phyloP scores from a whole-genome alignment of 805 yeast genomes.

The Myxozyma sirexii region DNA sequence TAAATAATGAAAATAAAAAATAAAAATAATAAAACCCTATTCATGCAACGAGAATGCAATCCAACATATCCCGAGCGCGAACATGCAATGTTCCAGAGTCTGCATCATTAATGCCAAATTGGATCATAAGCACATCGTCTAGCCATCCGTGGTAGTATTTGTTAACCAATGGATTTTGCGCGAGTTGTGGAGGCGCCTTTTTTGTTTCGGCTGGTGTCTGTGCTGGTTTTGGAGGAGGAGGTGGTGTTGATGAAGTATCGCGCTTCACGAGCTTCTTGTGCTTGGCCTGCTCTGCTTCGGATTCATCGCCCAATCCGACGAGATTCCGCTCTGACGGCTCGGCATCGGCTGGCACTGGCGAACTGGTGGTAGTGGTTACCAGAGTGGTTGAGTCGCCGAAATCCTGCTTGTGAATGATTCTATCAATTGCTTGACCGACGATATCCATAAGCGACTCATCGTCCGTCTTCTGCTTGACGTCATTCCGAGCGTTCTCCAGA shows the following conservation, averaged over 20 bases:
- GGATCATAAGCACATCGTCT: constrained; percentile 23
- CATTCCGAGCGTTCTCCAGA: neutral
- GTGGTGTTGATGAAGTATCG: too few relatives aligned
- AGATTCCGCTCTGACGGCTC: too few relatives aligned
- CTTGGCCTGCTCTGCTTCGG: neutral
- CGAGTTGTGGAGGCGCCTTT: neutral
- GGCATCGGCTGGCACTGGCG: too few relatives aligned
- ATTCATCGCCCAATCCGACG: too few relatives aligned
- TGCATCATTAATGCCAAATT: constrained; percentile 19
- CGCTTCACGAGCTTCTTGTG: neutral
- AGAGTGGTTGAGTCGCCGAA: neutral
- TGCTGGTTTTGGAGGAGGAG: too few relatives aligned
- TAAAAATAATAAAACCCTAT: neutral
- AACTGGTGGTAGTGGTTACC: too few relatives aligned
- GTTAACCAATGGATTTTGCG: constrained; percentile 19
- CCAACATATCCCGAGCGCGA: constrained; percentile 22
- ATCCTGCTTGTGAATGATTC: neutral
- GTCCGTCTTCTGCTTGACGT: neutral
- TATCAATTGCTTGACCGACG: neutral
- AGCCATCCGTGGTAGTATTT: constrained; percentile 30
- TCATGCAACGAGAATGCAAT: constrained; percentile 19
- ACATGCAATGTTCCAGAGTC: constrained; percentile 20
- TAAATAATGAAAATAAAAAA: neutral
- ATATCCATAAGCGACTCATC: neutral
- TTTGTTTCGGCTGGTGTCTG: neutral